Conservation (phyloP, 2,329 filamentous ascomycete genomes). For the Cadophora malorum region DNA sequence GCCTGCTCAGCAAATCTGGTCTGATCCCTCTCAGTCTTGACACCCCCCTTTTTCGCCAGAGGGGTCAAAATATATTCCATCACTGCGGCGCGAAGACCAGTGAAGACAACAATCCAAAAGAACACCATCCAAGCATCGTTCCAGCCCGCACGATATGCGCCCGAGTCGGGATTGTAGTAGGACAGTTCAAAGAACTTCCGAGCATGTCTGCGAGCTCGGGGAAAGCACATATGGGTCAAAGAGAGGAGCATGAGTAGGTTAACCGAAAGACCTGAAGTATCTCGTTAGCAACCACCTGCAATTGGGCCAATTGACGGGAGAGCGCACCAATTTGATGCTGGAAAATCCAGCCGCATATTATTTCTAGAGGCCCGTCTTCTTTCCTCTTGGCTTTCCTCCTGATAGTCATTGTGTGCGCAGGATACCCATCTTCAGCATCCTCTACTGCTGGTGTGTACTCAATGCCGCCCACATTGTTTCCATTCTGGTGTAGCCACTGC, state of each 20-base stretch:
- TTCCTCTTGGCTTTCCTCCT: slow-evolving; percentile 63
- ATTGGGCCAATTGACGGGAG: not conserved
- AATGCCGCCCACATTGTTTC: slow-evolving; percentile 25
- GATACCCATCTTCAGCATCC: slow-evolving; percentile 21
- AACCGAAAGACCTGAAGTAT: slow-evolving; percentile 73
- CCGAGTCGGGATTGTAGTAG: slow-evolving; percentile 75
- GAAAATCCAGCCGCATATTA: slow-evolving; percentile 72
- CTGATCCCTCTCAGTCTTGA: slow-evolving; percentile 76
- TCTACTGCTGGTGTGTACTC: slow-evolving; percentile 32
- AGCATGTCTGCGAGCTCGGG: slow-evolving; percentile 79
- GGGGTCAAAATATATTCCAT: slow-evolving; percentile 91
- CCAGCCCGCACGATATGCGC: slow-evolving; percentile 75
- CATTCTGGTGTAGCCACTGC: slow-evolving; percentile 35
- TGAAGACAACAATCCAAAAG: slow-evolving; percentile 84
- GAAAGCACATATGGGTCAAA: slow-evolving; percentile 82
- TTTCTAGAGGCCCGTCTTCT: slow-evolving; percentile 65
- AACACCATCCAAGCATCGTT: slow-evolving; percentile 81
- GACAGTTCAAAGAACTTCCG: slow-evolving; percentile 87
- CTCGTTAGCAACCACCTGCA: slow-evolving; percentile 21
- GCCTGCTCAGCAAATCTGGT: slow-evolving; percentile 93
- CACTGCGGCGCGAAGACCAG: slow-evolving; percentile 78
- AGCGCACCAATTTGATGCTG: slow-evolving; percentile 79
- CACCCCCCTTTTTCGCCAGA: slow-evolving; percentile 73
- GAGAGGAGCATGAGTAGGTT: slow-evolving; percentile 85
- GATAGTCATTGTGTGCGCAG: slow-evolving; percentile 30